Evolutionary conservation across 2,329 filamentous ascomycete genomes (phyloP), one percentile per base, ranked within the genome.

Genomic region (Aphanoascus verrucosus): DNA sequence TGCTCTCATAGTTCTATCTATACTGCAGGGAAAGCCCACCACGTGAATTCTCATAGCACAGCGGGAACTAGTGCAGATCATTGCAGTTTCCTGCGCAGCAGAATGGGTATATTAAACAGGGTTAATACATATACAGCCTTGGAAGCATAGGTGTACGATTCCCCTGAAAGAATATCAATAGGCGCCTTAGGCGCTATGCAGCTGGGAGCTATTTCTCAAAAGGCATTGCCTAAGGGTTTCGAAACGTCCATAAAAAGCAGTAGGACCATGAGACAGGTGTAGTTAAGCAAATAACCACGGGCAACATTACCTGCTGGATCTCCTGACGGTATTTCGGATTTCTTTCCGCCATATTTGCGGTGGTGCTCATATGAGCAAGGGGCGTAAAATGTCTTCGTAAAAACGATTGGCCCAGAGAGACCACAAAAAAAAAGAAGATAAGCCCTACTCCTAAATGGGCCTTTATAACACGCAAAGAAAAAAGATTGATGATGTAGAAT

Each of bases 271-370:
- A 46, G 43, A 52, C 17, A 46, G 43, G 31, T 5, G 19, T 11
- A 41, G 19, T 19, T 2, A 11, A 38, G 20, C 6, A 7, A 1
- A 2, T 20, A 5, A n/a, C 2, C 11, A 20, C 23, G 15, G 32
- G 34, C 38, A 45, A 53, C 51, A 35, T 68, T n/a, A 90, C 87
- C 85, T 94, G 91, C 72, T 95, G 93, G 73, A 98, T 98, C 78
- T 98, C 93, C 74, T 94, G 89, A 69, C 90, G 83, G 71, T 97
- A 98, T 72, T 96, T 97, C 70, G 80, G 83, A 63, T 79, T 79
- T 67, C 79, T 80, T 70, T 93, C 86, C 61, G 82, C 78, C 85
- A 88, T 90, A 54, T 66, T 77, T 72, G 31, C 43, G 40, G 53
- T 44, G 19, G 7, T 28, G 23, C 23, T 28, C 23, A 4, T 15